A percentile compares a stretch with the other conserved stretches of the same genome.
Conservation (phyloP, 108 stramenopile genomes). For the Discostella stelligeroides region DNA sequence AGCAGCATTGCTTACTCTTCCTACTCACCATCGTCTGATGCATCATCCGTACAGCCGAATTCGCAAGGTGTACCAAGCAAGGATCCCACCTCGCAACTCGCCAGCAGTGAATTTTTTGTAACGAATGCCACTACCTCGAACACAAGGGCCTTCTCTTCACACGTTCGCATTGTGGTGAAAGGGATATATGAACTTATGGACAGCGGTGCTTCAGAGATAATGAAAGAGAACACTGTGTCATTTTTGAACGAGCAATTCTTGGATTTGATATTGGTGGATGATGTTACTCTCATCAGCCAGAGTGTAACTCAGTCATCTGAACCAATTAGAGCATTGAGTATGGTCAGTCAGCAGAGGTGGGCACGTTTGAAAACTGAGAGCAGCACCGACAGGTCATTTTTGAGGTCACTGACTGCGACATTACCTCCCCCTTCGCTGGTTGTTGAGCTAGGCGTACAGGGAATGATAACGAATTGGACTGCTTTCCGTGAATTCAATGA, state of each 20-base stretch:
- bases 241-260: conserved; percentile 1
- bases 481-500: not conserved
- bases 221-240: not conserved
- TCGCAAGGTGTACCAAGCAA: no score
- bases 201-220: not conserved
- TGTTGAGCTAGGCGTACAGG: not conserved
- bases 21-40: not conserved
- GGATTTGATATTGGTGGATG: not conserved
- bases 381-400: not conserved
- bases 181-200: not conserved
- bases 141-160: not conserved
- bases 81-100: no score
- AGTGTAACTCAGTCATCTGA: not conserved
- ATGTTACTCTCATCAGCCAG: not conserved
- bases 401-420: no score
- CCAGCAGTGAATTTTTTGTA: no score
- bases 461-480: not conserved
- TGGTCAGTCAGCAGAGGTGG: not conserved
- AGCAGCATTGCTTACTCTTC: not conserved
- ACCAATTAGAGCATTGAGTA: no score
- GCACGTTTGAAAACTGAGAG: not conserved
- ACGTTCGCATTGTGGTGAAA: not conserved
- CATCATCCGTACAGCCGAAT: no score
- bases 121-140: not conserved
- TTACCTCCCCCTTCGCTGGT: not conserved